These are phyloP conservation scores for Candida andamanensis DNA, from an alignment of 805 yeast genomes.

Conservation along the genomic window DNA sequence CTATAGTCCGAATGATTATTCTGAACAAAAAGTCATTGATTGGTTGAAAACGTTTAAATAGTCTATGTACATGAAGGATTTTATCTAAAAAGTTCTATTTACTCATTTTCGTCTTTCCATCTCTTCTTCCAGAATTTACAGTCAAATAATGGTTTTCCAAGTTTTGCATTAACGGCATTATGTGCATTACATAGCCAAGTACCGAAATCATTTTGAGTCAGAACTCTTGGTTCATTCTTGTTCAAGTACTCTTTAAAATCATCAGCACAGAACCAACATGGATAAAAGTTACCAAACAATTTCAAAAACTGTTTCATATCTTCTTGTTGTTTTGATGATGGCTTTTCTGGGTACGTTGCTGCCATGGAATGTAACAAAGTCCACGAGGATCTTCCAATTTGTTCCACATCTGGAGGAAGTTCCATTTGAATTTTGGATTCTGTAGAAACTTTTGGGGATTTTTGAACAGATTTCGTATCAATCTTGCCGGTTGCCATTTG, in stretches of 20 bases:
- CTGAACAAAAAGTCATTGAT: constrained; percentile 25
- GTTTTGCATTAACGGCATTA: constrained; percentile 80
- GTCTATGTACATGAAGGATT: not conserved
- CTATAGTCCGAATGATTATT: constrained; percentile 16
- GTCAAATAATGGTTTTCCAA: constrained; percentile 83
- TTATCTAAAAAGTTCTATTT: not conserved
- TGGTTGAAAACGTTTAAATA: constrained; percentile 16
- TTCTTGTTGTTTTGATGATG: constrained; percentile 54
- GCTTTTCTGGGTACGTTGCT: constrained; percentile 76
- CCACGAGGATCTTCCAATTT: constrained; percentile 86
- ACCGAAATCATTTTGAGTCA: constrained; percentile 73
- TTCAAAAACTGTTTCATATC: constrained; percentile 69
- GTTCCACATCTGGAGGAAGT: constrained; percentile 83
- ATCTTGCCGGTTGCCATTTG: constrained; percentile 45
- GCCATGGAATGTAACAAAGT: constrained; percentile 86
- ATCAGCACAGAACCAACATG: constrained; percentile 89
- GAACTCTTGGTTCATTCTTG: constrained; percentile 50
- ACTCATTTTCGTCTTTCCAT: constrained; percentile 68
- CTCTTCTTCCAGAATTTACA: constrained; percentile 88
- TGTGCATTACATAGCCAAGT: constrained; percentile 94
- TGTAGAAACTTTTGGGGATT: constrained; percentile 8
- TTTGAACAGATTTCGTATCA: not conserved
- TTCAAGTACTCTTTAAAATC: constrained; percentile 67
- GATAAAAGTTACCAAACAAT: constrained; percentile 76
- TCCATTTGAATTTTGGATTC: constrained; percentile 30